A percentile compares a stretch with the other conserved stretches of the same genome.
Conservation (phyloP, 2,329 filamentous ascomycete genomes). For the Fusarium piperis region DNA sequence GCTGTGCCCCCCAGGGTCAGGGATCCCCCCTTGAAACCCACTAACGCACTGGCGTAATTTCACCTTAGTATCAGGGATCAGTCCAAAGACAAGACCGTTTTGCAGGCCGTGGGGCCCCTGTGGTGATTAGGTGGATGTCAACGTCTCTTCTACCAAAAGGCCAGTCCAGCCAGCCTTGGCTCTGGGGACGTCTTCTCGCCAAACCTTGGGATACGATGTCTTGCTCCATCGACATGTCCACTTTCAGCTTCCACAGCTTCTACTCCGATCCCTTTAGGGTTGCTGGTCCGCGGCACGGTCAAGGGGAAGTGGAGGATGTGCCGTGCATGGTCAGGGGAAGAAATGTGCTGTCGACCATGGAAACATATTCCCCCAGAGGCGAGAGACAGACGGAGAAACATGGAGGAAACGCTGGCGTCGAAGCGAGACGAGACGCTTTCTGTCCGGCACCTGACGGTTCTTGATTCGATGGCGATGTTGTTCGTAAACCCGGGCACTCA, state of each 20-base stretch:
- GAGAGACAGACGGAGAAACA: conserved; percentile 21
- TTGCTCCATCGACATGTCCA: conserved; percentile 12
- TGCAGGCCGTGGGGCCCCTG: conserved; percentile 12
- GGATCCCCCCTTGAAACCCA: conserved; percentile 64
- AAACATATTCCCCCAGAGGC: neutral
- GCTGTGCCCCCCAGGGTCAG: conserved; percentile 34
- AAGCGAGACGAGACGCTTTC: conserved; percentile 15
- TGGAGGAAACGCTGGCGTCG: conserved; percentile 25
- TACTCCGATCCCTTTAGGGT: conserved; percentile 8
- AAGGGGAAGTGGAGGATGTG: conserved; percentile 9
- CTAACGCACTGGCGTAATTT: conserved; percentile 60
- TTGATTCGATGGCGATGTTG: conserved; percentile 12
- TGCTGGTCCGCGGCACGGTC: conserved; percentile 1
- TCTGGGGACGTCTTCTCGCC: neutral
- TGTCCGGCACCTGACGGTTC: conserved; percentile 14
- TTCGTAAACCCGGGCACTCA: conserved; percentile 3
- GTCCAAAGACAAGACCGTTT: conserved; percentile 29
- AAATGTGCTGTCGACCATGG: conserved; percentile 12
- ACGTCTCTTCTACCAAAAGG: neutral
- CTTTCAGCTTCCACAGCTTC: conserved; percentile 1
- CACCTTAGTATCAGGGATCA: conserved; percentile 57
- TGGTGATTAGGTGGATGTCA: conserved; percentile 24
- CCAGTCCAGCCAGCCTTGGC: neutral
- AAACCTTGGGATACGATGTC: conserved; percentile 18
- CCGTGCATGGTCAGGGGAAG: conserved; percentile 12